phyloP scores from a whole-genome alignment of 805 yeast species.

The Starmerella apicola region DNA sequence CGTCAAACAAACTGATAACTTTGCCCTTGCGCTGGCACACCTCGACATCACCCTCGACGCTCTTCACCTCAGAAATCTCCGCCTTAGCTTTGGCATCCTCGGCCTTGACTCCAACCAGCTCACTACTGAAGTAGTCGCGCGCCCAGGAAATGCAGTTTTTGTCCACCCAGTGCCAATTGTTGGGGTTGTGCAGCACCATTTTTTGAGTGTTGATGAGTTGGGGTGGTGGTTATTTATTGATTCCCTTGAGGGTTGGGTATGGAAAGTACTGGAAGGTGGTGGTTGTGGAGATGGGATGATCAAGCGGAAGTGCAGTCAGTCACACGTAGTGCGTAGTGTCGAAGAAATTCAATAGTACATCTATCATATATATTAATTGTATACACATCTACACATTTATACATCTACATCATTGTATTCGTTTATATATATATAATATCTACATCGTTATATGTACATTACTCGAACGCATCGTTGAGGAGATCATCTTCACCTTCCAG shows the following conservation, averaged over 20 bases:
- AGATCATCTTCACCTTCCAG: conserved; percentile 6
- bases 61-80: conserved; percentile 36
- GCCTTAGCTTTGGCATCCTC: conserved; percentile 24
- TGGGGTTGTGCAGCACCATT: conserved; percentile 94
- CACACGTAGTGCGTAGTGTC: too few species aligned
- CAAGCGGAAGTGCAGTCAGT: neutral
- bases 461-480: conserved; percentile 1
- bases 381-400: too few species aligned
- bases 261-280: neutral
- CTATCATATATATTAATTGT: too few species aligned
- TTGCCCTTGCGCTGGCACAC: conserved; percentile 96
- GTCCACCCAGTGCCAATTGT: conserved; percentile 99
- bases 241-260: neutral
- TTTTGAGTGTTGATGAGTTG: neutral
- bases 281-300: neutral
- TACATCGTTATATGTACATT: too few species aligned
- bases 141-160: conserved; percentile 94
- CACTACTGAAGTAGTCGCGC: conserved; percentile 53
- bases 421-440: too few species aligned
- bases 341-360: too few species aligned
- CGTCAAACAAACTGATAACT: conserved; percentile 80
- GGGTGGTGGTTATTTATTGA: neutral
- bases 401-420: too few species aligned
- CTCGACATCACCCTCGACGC: conserved; percentile 89
- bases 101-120: conserved; percentile 42